phyloP scores from a whole-genome alignment of 2,329 filamentous ascomycete species.

The Thermoascus crustaceus region DNA sequence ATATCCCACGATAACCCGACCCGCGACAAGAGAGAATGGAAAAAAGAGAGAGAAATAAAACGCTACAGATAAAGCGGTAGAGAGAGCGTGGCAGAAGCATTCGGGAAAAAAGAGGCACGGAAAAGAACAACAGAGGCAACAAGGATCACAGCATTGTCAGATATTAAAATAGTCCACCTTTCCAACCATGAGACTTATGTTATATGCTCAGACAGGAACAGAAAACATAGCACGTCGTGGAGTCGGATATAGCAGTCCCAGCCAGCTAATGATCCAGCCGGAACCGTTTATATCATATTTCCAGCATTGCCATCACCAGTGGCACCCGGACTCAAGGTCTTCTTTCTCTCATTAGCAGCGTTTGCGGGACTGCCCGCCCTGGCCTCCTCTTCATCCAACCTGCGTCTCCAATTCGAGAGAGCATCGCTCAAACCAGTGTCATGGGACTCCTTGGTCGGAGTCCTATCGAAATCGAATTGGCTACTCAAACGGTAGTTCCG shows the following conservation, averaged over 20 bases:
- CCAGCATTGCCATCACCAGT: conserved; percentile 9
- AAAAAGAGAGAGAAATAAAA: conserved; percentile 1
- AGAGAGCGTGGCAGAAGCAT: neutral
- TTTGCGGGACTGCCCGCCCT: conserved; percentile 18
- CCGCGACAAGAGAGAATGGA: neutral
- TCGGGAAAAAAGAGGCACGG: neutral
- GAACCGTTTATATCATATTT: conserved; percentile 28
- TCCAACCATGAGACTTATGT: no score
- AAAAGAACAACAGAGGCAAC: no score
- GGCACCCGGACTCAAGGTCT: conserved; percentile 11
- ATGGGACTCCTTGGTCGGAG: conserved; percentile 38
- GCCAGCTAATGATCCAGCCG: conserved; percentile 7
- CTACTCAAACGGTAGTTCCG: conserved; percentile 89
- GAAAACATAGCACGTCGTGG: neutral
- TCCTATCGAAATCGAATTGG: conserved; percentile 74
- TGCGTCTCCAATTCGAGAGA: conserved; percentile 70
- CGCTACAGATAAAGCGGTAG: neutral
- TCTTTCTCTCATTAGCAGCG: conserved; percentile 14
- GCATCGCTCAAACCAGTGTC: conserved; percentile 55
- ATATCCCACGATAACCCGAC: conserved; percentile 2
- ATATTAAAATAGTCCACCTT: no score
- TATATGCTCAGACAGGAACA: neutral
- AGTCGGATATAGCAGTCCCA: neutral
- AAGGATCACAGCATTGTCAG: no score
- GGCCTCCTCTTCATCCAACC: conserved; percentile 55